Evolutionary conservation across 805 yeast genomes (phyloP).

Genomic region (Candida sakaeoensis): DNA sequence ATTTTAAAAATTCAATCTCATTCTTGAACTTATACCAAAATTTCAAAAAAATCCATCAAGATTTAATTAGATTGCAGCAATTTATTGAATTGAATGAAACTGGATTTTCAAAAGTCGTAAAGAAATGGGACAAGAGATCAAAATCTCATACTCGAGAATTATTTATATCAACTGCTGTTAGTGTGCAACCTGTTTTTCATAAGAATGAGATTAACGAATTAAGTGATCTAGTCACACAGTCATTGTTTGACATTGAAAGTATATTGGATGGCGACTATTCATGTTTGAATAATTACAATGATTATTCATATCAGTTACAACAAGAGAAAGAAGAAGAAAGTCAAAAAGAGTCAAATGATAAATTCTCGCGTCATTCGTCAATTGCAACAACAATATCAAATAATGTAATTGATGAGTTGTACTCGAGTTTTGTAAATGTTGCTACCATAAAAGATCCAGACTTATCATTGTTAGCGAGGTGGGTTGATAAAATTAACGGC

Average conservation of each 20-base stretch:
- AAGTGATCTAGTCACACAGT: conserved; percentile 69
- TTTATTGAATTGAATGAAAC: conserved; percentile 93
- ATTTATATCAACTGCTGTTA: conserved; percentile 86
- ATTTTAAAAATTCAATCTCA: conserved; percentile 66
- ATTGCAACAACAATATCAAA: conserved; percentile 15
- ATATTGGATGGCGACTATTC: conserved; percentile 44
- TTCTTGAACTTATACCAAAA: conserved; percentile 84
- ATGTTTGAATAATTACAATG: conserved; percentile 19
- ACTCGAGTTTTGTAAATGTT: conserved; percentile 62
- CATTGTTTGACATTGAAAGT: conserved; percentile 70
- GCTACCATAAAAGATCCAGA: conserved; percentile 43
- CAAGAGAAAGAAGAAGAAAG: background rate
- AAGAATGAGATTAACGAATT: conserved; percentile 80
- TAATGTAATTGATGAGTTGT: conserved; percentile 62
- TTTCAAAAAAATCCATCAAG: conserved; percentile 84
- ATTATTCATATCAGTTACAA: background rate
- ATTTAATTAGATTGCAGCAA: conserved; percentile 83
- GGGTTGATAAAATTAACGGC: conserved; percentile 37
- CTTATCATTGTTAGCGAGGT: conserved; percentile 28
- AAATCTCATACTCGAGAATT: conserved; percentile 92
- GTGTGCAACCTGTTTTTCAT: conserved; percentile 95
- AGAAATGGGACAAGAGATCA: conserved; percentile 97
- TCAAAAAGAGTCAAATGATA: conserved; percentile 1
- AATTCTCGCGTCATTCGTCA: conserved; percentile 5
- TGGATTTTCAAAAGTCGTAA: conserved; percentile 91